A percentile compares a stretch with the other conserved stretches of the same genome.
phyloP scores from a whole-genome alignment of 495 filamentous ascomycete genomes.

The Massariosphaeria phaeospora region DNA sequence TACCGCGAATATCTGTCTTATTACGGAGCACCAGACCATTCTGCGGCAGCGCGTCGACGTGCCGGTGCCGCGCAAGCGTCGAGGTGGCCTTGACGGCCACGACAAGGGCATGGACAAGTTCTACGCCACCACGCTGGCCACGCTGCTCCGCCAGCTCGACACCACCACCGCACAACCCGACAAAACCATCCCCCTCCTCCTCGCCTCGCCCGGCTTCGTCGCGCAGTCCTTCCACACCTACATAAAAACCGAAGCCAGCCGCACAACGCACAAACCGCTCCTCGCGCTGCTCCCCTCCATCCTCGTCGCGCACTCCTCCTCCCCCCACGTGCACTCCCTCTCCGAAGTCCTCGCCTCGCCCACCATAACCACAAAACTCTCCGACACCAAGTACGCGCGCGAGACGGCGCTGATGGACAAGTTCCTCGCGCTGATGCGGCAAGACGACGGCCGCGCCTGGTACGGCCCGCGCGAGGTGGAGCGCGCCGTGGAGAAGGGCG shows the following conservation, averaged over 20 bases:
- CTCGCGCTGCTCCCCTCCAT: conserved; percentile 45
- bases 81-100: conserved; percentile 34
- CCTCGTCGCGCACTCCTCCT: conserved; percentile 76
- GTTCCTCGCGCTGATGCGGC: conserved; percentile 71
- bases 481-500: conserved; percentile 79
- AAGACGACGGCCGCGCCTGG: conserved; percentile 85
- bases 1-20: conserved; percentile 84
- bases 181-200: conserved; percentile 57
- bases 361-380: conserved; percentile 67
- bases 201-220: conserved; percentile 86
- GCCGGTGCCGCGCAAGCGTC: conserved; percentile 67
- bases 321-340: conserved; percentile 77
- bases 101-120: conserved; percentile 67
- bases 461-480: conserved; percentile 86
- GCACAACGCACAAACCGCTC: conserved; percentile 53
- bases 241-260: conserved; percentile 66
- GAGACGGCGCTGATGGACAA: conserved; percentile 84
- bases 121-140: conserved; percentile 70
- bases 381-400: conserved; percentile 77
- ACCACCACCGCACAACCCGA: conserved; percentile 45
- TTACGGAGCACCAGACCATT: conserved; percentile 86
- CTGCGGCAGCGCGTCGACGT: conserved; percentile 83
- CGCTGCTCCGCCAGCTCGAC: conserved; percentile 73
- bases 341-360: conserved; percentile 78
- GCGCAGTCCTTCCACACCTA: conserved; percentile 75